Evolutionary conservation across 768 basidiomycete species (phyloP), one percentile per base, ranked within the genome.

Genomic region (Auriscalpium orientale): DNA sequence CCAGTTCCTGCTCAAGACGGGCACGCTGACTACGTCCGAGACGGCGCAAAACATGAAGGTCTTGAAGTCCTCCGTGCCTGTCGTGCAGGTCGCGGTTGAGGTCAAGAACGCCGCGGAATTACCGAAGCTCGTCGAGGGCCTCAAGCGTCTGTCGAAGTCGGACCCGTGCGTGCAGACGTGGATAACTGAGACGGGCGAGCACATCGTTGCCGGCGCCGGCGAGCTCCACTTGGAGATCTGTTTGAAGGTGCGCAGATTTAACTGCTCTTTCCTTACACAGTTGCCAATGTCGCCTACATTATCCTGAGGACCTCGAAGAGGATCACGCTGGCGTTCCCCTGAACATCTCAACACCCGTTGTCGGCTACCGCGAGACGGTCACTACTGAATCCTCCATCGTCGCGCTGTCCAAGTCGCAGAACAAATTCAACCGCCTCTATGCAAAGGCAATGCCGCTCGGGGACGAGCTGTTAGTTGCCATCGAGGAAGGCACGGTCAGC

Each of bases 41-140:
- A 97, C 94, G 53, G 97, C 97, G 51, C 97, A 99, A 82, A 99
- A 99, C 82, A 97, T 99, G 94, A 92, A 79, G 79, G 94, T 98
- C 74, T 98, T 99, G 97, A 92, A 89, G 78, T 98, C 98, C 84
- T 98, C 95, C 72, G 97, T 99, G 56, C 97, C 97, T 64, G 97
- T 99, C 79, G 97, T 99, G 46, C 97, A 85, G 71, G 93, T 98
- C 68, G 92, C 97, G 62, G 97, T 99, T 65, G 97, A 99, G 75
- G 97, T 98, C 75, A 98, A 98, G 87, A 99, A 98, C 73, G 93
- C 97, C 56, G 83, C 91, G 57, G 97, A 99, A 81, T 82, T 99
- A 48, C 97, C 97, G 68, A 99, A 99, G 78, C 89, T 99, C 62
- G 97, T 98, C 59, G 97, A 99, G 82, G 97, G 97, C 79, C 89